Evolutionary conservation across 2,329 filamentous ascomycete species (phyloP).

Genomic region (Sordariomycetes sp.): DNA sequence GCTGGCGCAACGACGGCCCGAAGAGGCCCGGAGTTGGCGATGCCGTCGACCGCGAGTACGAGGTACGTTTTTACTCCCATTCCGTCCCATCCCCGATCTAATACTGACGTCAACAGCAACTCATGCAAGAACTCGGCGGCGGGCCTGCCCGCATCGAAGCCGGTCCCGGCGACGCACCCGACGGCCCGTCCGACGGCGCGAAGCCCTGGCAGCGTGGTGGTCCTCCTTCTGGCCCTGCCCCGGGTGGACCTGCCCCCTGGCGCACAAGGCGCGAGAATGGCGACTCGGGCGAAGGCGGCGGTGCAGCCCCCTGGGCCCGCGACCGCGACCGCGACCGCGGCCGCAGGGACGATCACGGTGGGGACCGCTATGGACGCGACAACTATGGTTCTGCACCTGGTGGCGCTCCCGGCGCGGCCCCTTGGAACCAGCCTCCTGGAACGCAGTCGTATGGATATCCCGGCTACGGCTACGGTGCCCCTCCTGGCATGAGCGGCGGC

Average conservation of each 20-base stretch:
- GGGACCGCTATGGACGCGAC: slow-evolving; percentile 20
- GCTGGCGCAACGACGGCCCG: slow-evolving; percentile 73
- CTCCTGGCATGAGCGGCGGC: slow-evolving; percentile 37
- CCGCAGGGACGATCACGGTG: slow-evolving; percentile 25
- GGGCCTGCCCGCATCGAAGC: slow-evolving; percentile 78
- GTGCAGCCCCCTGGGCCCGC: slow-evolving; percentile 48
- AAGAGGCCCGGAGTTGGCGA: slow-evolving; percentile 53
- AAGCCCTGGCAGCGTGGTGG: slow-evolving; percentile 86
- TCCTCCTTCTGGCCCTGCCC: slow-evolving; percentile 74
- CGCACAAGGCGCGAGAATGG: slow-evolving; percentile 38
- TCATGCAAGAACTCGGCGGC: slow-evolving; percentile 94
- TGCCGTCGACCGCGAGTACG: slow-evolving; percentile 86
- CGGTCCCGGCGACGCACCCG: slow-evolving; percentile 52
- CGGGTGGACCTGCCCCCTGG: slow-evolving; percentile 79
- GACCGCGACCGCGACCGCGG: slow-evolving; percentile 18
- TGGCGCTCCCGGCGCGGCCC: slow-evolving; percentile 26
- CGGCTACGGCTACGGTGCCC: slow-evolving; percentile 39
- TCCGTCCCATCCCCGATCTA: not conserved
- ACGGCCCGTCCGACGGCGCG: slow-evolving; percentile 34
- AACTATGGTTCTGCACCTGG: slow-evolving; percentile 10
- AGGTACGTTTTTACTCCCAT: slow-evolving; percentile 48
- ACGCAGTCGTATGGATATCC: slow-evolving; percentile 41
- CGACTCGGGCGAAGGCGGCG: slow-evolving; percentile 35
- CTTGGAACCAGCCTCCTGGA: slow-evolving; percentile 51
- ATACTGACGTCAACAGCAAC: slow-evolving; percentile 54